Evolutionary conservation across 257 asterid genomes (phyloP).

Genomic region (Echium plantagineum): DNA sequence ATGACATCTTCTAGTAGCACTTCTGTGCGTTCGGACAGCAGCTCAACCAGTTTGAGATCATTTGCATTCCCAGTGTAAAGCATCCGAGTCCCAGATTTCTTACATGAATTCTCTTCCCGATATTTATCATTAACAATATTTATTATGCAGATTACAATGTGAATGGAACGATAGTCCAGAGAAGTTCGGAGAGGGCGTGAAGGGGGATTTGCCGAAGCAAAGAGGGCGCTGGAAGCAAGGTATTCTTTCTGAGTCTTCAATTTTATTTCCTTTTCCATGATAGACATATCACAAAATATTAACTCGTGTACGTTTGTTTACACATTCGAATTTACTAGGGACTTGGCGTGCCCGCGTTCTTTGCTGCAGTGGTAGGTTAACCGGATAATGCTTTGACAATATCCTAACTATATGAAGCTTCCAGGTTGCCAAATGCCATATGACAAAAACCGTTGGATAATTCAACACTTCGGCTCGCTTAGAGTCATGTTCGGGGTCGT

Average conservation of each 20-base stretch:
- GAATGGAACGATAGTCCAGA: too few species aligned
- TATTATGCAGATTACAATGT: too few species aligned
- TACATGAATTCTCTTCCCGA: too few species aligned
- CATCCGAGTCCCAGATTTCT: not conserved
- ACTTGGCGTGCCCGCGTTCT: conserved; percentile 15
- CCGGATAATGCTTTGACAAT: conserved; percentile 21
- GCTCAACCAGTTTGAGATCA: conserved; percentile 47
- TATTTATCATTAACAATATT: too few species aligned
- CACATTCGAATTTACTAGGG: conserved; percentile 37
- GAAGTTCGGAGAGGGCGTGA: too few species aligned
- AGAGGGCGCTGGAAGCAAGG: too few species aligned
- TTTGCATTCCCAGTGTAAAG: conserved; percentile 59
- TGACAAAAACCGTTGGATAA: conserved; percentile 16
- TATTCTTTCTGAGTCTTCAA: too few species aligned
- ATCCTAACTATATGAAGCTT: conserved; percentile 16
- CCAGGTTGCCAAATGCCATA: too few species aligned
- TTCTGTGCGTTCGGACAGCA: conserved; percentile 51
- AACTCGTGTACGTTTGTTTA: conserved; percentile 22
- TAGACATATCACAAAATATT: not conserved
- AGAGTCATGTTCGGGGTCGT: too few species aligned
- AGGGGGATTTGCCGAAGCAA: too few species aligned
- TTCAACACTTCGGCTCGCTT: too few species aligned
- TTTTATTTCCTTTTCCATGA: too few species aligned
- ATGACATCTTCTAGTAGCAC: conserved; percentile 31
- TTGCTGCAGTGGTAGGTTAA: conserved; percentile 18